These are phyloP conservation scores for Apodospora peruviana DNA, from an alignment of 495 filamentous ascomycete species.

Conservation along the genomic window DNA sequence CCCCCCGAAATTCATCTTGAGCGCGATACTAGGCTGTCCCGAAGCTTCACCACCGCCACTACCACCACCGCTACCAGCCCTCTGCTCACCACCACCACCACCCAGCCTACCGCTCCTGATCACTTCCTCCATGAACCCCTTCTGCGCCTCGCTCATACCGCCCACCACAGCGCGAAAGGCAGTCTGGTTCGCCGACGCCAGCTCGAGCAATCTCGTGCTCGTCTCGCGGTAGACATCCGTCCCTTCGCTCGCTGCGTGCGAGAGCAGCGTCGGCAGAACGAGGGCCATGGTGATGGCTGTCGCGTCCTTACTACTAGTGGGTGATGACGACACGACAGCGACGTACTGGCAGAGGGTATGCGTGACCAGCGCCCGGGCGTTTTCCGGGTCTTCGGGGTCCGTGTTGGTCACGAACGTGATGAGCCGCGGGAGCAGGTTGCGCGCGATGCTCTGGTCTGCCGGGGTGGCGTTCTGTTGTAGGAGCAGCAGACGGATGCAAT, in stretches of 20 bases:
- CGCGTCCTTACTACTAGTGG: conserved; percentile 29
- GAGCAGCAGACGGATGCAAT: conserved; percentile 78
- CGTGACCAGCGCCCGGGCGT: conserved; percentile 59
- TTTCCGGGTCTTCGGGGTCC: conserved; percentile 66
- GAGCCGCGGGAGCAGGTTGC: conserved; percentile 70
- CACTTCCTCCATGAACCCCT: conserved; percentile 75
- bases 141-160: conserved; percentile 64
- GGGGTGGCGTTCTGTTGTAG: conserved; percentile 53
- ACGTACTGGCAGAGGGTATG: conserved; percentile 71
- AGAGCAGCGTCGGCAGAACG: conserved; percentile 73
- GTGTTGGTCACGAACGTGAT: conserved; percentile 67
- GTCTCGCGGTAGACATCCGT: conserved; percentile 62
- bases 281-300: conserved; percentile 59
- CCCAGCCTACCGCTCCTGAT: conserved; percentile 53
- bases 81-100: conserved; percentile 5
- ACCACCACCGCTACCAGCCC: conserved; percentile 30
- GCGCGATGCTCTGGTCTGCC: conserved; percentile 67
- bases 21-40: conserved; percentile 70
- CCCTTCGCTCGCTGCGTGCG: conserved; percentile 51
- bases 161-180: conserved; percentile 73
- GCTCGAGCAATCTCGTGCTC: conserved; percentile 67
- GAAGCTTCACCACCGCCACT: conserved; percentile 43
- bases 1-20: conserved; percentile 84
- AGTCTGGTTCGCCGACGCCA: conserved; percentile 67
- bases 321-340: conserved; percentile 32